Evolutionary conservation across 345 rosid species (phyloP).

Genomic region (Passiflora organensis): DNA sequence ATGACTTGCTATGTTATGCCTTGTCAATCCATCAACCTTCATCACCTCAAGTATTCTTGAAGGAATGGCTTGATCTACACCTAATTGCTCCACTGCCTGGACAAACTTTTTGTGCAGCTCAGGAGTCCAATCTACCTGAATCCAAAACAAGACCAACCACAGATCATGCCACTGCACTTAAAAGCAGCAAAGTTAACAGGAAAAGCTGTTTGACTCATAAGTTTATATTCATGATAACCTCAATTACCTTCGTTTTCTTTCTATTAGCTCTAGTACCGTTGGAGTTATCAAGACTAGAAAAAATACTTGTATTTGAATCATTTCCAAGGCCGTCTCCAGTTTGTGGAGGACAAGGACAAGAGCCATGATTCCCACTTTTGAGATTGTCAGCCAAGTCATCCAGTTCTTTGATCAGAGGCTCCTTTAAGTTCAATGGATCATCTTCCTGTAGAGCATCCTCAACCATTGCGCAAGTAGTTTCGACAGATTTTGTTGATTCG

Average conservation of each 20-base stretch:
- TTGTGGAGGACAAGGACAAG: conserved; percentile 12
- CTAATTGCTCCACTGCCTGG: conserved; percentile 82
- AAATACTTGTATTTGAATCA: conserved; percentile 23
- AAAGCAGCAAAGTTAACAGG: background rate
- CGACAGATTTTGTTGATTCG: conserved; percentile 92
- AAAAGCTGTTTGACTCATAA: background rate
- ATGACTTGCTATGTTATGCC: conserved; percentile 98
- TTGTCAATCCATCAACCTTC: conserved; percentile 89
- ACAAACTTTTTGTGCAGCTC: conserved; percentile 91
- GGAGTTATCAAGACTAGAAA: conserved; percentile 38
- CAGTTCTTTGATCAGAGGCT: conserved; percentile 37
- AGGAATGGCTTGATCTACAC: conserved; percentile 92
- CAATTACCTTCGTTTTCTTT: conserved; percentile 60
- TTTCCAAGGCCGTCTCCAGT: conserved; percentile 24
- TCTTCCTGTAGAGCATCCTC: conserved; percentile 26
- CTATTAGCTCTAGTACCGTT: conserved; percentile 39
- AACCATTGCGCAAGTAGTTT: conserved; percentile 52
- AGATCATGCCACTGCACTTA: background rate
- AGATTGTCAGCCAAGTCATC: conserved; percentile 36
- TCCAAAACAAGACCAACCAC: conserved; percentile 6
- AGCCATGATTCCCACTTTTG: conserved; percentile 26
- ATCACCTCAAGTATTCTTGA: conserved; percentile 91
- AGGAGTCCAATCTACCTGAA: conserved; percentile 91
- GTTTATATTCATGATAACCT: background rate
- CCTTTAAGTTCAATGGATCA: conserved; percentile 19